These are phyloP conservation scores for Sanguinoderma infundibulare DNA, from an alignment of 1,284 basidiomycete species.

Conservation along the genomic window DNA sequence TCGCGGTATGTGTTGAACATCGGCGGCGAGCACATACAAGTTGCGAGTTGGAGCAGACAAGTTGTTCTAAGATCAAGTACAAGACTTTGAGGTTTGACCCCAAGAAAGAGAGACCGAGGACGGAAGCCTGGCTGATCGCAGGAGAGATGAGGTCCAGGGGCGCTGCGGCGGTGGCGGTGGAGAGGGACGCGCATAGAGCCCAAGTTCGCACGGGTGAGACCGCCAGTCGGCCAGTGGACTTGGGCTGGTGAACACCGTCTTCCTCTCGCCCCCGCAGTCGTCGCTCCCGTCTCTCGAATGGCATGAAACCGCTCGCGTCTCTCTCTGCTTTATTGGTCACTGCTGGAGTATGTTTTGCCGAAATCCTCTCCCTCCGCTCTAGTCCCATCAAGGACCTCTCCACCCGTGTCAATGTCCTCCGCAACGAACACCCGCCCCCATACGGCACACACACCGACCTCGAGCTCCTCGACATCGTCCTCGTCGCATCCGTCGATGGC, in stretches of 20 bases:
- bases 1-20: no score
- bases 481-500: conserved; percentile 90
- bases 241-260: not conserved
- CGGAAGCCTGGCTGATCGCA: no score
- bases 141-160: no score
- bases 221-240: not conserved
- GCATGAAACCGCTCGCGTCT: conserved; percentile 32
- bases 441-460: conserved; percentile 43
- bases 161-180: not conserved
- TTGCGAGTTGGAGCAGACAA: no score
- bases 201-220: not conserved
- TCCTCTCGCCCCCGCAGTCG: not conserved
- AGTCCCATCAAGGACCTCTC: conserved; percentile 28
- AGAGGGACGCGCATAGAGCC: not conserved
- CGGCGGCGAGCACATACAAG: no score
- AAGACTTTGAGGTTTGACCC: no score
- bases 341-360: conserved; percentile 33
- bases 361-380: conserved; percentile 30
- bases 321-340: conserved; percentile 28
- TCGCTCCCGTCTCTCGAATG: conserved; percentile 24
- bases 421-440: conserved; percentile 5
- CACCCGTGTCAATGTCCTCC: conserved; percentile 28
- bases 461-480: conserved; percentile 75
- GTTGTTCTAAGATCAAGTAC: no score
- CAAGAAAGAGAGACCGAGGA: no score